phyloP scores from a whole-genome alignment of 345 rosid genomes.

The Fremontodendron californicum region DNA sequence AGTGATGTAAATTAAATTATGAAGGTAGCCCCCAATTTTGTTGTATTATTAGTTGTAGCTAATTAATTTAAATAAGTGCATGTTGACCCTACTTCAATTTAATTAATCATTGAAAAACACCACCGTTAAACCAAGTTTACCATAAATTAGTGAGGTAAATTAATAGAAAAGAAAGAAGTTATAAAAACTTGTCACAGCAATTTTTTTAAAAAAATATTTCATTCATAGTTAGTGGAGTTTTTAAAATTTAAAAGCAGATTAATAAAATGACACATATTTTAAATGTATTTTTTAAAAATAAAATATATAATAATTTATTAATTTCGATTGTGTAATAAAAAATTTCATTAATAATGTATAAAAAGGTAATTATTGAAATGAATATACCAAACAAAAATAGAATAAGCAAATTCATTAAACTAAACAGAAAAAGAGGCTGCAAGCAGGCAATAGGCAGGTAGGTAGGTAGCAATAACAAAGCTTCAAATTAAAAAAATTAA shows the following conservation, averaged over 20 bases:
- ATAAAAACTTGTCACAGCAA: not conserved
- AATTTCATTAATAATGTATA: no score
- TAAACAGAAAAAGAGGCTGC: no score
- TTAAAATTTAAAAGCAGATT: no score
- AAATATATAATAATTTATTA: no score
- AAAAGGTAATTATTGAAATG: not conserved
- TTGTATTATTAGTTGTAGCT: not conserved
- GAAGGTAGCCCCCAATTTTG: slow-evolving; percentile 9
- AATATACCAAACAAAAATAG: not conserved
- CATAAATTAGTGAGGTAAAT: not conserved
- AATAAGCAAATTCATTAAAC: not conserved
- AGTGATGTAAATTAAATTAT: not conserved
- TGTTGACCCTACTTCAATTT: not conserved
- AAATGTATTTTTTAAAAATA: no score
- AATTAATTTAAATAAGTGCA: not conserved
- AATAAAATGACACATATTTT: no score
- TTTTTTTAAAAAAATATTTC: not conserved
- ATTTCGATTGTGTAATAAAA: no score
- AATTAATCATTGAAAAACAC: not conserved
- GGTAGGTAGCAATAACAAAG: no score
- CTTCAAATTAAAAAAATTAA: no score
- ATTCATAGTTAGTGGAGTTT: no score
- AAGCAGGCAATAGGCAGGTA: no score
- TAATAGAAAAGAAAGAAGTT: not conserved
- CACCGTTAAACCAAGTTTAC: not conserved